Base-by-base conservation (phyloP, 495 filamentous ascomycete genomes). In the Podospora australis region DNA sequence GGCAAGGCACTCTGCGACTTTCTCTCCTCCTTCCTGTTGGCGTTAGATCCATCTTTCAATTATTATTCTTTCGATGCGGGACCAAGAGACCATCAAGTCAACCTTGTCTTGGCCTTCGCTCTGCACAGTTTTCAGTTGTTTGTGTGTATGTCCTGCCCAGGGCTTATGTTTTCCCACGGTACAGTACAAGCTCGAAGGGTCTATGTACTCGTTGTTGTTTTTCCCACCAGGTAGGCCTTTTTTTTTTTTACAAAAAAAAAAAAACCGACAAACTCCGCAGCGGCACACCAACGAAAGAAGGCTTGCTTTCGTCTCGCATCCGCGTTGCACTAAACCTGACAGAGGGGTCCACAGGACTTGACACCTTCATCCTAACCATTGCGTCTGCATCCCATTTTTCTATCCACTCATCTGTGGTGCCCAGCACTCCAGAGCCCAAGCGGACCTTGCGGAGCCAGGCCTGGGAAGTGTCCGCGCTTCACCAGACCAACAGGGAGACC, bases 271-370 rank as follows among this genome's bases (percentile, higher is more conserved):
- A n/a, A 30, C 28, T 30, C 28, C 28, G 7, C 28, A 7, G 7
- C 28, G 7, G 7, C 28, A 7, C 28, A 40, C 21, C 38, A 40
- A 19, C 38, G n/a, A n/a, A 40, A 40, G 5, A 40, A 40, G 38
- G 20, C 38, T 40, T 40, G 19, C 38, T 23, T 6, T 40, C 38
- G 38, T 40, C 38, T 40, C 38, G 21, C 38, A 20, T 40, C 38
- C 21, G 38, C 20, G 38, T 40, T 11, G 23, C 38, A 40, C 38
- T 40, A 20, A 20, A 20, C 38, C 21, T 3, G 14, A 36, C 32
- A 6, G 32, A 4, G 32, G 32, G 32, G 32, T 13, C 46, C 50
- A 52, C 50, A 48, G 38, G 55, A 48, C 55, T 38, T 55, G 55
- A 48, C 30, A 26, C 11, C 45, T n/a, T 49, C 35, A 21, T 57